phyloP scores from a whole-genome alignment of 2,329 filamentous ascomycete genomes.

The Claviceps sp. region DNA sequence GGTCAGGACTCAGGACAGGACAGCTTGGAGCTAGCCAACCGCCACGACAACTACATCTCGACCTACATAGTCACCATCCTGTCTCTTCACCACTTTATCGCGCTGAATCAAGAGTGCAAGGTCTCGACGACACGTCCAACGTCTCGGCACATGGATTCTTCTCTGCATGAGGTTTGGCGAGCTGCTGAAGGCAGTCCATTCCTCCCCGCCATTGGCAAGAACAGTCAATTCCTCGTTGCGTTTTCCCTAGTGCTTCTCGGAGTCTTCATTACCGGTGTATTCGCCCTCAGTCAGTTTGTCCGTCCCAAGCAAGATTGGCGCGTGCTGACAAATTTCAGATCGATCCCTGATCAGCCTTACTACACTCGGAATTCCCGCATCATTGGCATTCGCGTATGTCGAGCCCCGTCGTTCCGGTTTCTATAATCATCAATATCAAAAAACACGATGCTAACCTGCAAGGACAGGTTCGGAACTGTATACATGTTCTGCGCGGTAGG shows the following conservation, averaged over 20 bases:
- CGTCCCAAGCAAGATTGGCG: background rate
- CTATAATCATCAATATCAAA: background rate
- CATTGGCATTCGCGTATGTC: slow-evolving; percentile 76
- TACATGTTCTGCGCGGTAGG: slow-evolving; percentile 99
- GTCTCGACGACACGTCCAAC: background rate
- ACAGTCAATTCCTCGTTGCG: slow-evolving; percentile 69
- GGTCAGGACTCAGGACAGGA: slow-evolving; percentile 10
- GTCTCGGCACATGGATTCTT: slow-evolving; percentile 53
- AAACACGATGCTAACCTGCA: slow-evolving; percentile 9
- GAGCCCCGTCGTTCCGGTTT: background rate
- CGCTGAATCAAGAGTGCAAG: background rate
- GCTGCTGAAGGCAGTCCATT: slow-evolving; percentile 81
- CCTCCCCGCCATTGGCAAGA: slow-evolving; percentile 65
- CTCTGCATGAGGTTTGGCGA: slow-evolving; percentile 85
- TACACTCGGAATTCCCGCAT: slow-evolving; percentile 72
- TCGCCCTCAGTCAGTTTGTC: slow-evolving; percentile 80
- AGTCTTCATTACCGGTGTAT: slow-evolving; percentile 61
- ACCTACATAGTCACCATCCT: background rate
- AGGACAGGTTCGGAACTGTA: slow-evolving; percentile 72
- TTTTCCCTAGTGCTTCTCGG: slow-evolving; percentile 62
- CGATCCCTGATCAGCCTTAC: slow-evolving; percentile 67
- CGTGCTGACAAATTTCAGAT: slow-evolving; percentile 37
- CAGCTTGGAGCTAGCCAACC: slow-evolving; percentile 4
- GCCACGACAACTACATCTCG: background rate
- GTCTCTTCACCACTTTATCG: background rate